Percentiles rank a stretch among this genome's conserved stretches.
phyloP scores from a whole-genome alignment of 768 basidiomycete species.

The Amanita subjunquillea region DNA sequence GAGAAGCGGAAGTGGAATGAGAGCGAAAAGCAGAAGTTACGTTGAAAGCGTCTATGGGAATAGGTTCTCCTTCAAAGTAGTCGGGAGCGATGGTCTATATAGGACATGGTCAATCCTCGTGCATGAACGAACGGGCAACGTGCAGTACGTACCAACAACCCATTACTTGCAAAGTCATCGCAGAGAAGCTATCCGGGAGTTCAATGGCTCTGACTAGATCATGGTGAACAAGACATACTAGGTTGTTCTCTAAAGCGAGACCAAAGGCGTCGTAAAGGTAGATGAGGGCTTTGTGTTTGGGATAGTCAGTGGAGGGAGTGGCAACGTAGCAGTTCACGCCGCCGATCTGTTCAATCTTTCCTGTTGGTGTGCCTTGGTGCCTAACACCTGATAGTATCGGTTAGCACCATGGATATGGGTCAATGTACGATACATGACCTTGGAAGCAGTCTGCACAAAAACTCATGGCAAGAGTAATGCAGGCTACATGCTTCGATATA shows the following conservation, averaged over 20 bases:
- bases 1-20: background rate
- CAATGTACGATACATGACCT: background rate
- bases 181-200: slow-evolving; percentile 19
- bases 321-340: slow-evolving; percentile 44
- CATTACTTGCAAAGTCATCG: slow-evolving; percentile 8
- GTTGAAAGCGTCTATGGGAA: slow-evolving; percentile 13
- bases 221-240: background rate
- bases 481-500: too few relatives aligned
- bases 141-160: slow-evolving; percentile 20
- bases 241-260: slow-evolving; percentile 8
- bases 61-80: slow-evolving; percentile 33
- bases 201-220: background rate
- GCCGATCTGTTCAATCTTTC: slow-evolving; percentile 33
- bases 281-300: slow-evolving; percentile 47
- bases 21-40: background rate
- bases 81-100: slow-evolving; percentile 28
- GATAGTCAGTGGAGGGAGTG: slow-evolving; percentile 37
- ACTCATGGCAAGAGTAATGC: background rate
- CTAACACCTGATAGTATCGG: background rate
- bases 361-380: slow-evolving; percentile 18
- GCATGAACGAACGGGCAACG: background rate
- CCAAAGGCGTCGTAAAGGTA: slow-evolving; percentile 47
- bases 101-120: background rate
- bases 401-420: background rate
- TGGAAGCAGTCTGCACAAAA: slow-evolving; percentile 4